A percentile compares a stretch with the other conserved stretches of the same genome.
These are phyloP conservation scores for Chenopodium formosanum DNA, from an alignment of 148 eudicot genomes.

Conservation along the genomic window DNA sequence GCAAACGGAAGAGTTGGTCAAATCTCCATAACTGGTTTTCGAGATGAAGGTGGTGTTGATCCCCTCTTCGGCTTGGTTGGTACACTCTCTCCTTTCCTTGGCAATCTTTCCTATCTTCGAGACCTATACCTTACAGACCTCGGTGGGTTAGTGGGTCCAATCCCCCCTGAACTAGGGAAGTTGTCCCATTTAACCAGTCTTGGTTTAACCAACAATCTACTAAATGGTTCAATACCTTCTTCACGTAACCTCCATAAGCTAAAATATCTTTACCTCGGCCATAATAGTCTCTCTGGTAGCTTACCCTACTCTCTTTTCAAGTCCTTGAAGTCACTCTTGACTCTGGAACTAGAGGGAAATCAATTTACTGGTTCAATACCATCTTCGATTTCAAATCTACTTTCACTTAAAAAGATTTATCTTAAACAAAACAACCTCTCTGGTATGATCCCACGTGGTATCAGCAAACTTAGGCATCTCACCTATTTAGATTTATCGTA, in stretches of 20 bases:
- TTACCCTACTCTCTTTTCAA: constrained; percentile 37
- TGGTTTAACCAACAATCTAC: constrained; percentile 40
- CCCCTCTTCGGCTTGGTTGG: constrained; percentile 32
- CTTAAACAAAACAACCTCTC: constrained; percentile 45
- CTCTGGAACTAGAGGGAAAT: constrained; percentile 49
- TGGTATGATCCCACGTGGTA: constrained; percentile 43
- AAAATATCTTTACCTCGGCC: constrained; percentile 33
- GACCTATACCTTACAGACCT: constrained; percentile 53
- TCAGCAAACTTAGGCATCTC: constrained; percentile 53
- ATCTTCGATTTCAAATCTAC: constrained; percentile 35
- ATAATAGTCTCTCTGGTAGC: constrained; percentile 46
- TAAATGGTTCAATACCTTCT: constrained; percentile 56
- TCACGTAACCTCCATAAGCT: constrained; percentile 38
- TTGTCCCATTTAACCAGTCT: constrained; percentile 40
- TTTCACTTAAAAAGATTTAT: constrained; percentile 38
- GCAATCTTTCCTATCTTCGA: constrained; percentile 50
- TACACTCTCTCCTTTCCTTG: constrained; percentile 62
- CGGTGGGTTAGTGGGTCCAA: constrained; percentile 44
- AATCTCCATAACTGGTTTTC: not conserved
- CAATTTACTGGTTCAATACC: constrained; percentile 51
- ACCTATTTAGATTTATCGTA: constrained; percentile 46
- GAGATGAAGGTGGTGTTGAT: too few species aligned
- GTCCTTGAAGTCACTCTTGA: constrained; percentile 25
- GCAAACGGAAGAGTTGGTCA: constrained; percentile 47
- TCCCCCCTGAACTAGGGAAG: constrained; percentile 58